phyloP scores from a whole-genome alignment of 257 asterid species.

The Solanum habrochaites region DNA sequence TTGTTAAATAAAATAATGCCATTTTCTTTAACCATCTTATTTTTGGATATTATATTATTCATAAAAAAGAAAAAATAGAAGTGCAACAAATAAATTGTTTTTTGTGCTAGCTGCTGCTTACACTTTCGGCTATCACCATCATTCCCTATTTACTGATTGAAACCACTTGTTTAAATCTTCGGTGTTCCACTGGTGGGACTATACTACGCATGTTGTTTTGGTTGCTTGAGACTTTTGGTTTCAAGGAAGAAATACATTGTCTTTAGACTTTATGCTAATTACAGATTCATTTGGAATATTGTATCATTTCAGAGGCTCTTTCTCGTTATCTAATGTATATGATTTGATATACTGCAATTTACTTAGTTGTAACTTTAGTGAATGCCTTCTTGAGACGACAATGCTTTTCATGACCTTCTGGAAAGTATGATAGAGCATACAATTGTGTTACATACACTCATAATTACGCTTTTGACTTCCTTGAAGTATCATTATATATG shows the following conservation, averaged over 20 bases:
- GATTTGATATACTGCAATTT: not conserved
- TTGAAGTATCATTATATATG: not conserved
- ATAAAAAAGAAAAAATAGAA: too few species aligned
- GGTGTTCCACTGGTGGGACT: not conserved
- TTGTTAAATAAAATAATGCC: not conserved
- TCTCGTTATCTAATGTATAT: not conserved
- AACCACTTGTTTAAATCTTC: too few species aligned
- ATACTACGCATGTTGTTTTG: not conserved
- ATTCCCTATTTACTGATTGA: not conserved
- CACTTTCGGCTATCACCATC: not conserved
- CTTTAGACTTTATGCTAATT: not conserved
- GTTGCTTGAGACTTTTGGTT: not conserved
- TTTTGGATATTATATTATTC: not conserved
- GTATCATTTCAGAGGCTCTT: not conserved
- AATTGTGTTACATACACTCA: not conserved
- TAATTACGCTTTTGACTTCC: not conserved
- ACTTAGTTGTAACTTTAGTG: not conserved
- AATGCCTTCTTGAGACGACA: not conserved
- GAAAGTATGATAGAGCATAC: not conserved
- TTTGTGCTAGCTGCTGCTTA: not conserved
- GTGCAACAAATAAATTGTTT: not conserved
- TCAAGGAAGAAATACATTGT: not conserved
- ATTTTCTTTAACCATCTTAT: not conserved
- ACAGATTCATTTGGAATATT: not conserved
- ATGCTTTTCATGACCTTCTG: not conserved